These are phyloP conservation scores for Claviceps pusilla DNA, from an alignment of 2,329 filamentous ascomycete species.

Conservation along the genomic window DNA sequence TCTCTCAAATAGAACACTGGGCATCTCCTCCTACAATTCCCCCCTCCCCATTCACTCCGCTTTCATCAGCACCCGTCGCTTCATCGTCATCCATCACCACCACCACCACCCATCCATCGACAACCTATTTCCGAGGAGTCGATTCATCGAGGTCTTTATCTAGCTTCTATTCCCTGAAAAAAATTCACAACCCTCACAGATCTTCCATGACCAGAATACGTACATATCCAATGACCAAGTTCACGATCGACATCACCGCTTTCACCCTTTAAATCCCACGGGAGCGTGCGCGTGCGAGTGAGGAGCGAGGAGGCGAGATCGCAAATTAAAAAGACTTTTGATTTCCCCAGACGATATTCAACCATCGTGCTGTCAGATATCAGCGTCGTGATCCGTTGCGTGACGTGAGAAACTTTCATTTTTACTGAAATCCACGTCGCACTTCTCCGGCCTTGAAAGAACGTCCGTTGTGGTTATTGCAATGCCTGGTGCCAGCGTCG, in stretches of 20 bases:
- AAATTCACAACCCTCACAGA: slow-evolving; percentile 16
- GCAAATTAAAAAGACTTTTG: slow-evolving; percentile 11
- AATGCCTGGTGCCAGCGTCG: slow-evolving; percentile 59
- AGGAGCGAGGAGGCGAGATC: slow-evolving; percentile 29
- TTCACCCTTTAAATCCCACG: slow-evolving; percentile 60
- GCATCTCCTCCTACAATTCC: slow-evolving; percentile 10
- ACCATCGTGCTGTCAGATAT: slow-evolving; percentile 36
- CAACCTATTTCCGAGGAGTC: slow-evolving; percentile 10
- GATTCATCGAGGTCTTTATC: slow-evolving; percentile 14
- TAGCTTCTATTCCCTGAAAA: slow-evolving; percentile 14
- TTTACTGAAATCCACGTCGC: slow-evolving; percentile 12
- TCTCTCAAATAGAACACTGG: slow-evolving; percentile 5
- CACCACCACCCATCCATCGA: slow-evolving; percentile 13
- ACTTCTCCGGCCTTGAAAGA: slow-evolving; percentile 7
- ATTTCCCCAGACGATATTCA: slow-evolving; percentile 37
- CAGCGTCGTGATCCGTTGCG: slow-evolving; percentile 12
- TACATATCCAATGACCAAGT: slow-evolving; percentile 37
- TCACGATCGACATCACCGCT: slow-evolving; percentile 33
- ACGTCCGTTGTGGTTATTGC: slow-evolving; percentile 26
- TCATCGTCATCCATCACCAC: slow-evolving; percentile 1
- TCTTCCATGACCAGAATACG: slow-evolving; percentile 28
- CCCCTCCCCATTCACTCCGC: slow-evolving; percentile 12
- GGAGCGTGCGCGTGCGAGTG: slow-evolving; percentile 49
- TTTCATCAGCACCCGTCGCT: slow-evolving; percentile 10
- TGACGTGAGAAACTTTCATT: slow-evolving; percentile 5